A percentile compares a stretch with the other conserved stretches of the same genome.
Evolutionary conservation across 23 red algal species (phyloP).

Genomic region (Rhodosorus marinus): DNA sequence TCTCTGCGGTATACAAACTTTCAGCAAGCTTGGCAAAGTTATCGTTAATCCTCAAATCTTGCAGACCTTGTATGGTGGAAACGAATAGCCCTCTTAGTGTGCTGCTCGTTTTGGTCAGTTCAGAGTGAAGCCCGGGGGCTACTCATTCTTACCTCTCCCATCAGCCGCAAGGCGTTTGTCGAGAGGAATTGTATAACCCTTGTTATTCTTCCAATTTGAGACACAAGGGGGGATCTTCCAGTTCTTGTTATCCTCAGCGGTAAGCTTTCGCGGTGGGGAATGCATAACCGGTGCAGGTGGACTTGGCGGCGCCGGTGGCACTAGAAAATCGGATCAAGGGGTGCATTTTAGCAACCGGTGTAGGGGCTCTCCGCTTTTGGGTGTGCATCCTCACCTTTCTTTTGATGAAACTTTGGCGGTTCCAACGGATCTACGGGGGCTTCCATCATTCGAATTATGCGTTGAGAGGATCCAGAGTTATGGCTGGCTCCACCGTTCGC

Average conservation of each 20-base stretch:
- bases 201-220: conserved; percentile 90
- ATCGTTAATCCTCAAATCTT: conserved; percentile 29
- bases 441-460: too few species aligned
- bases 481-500: too few species aligned
- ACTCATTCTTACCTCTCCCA: conserved; percentile 34
- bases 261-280: conserved; percentile 52
- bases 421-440: too few species aligned
- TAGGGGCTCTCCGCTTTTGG: too few species aligned
- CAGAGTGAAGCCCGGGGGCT: too few species aligned
- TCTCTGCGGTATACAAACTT: conserved; percentile 46
- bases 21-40: conserved; percentile 62
- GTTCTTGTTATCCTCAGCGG: conserved; percentile 27
- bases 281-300: conserved; percentile 70
- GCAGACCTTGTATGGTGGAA: too few species aligned
- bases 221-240: conserved; percentile 70
- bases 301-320: conserved; percentile 49
- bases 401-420: too few species aligned
- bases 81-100: background rate
- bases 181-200: conserved; percentile 62
- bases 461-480: too few species aligned
- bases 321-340: too few species aligned
- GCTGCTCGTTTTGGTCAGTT: background rate
- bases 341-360: too few species aligned
- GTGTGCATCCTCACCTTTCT: too few species aligned
- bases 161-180: conserved; percentile 74